These are phyloP conservation scores for Oidium heveae DNA, from an alignment of 2,329 filamentous ascomycete species.

Conservation along the genomic window DNA sequence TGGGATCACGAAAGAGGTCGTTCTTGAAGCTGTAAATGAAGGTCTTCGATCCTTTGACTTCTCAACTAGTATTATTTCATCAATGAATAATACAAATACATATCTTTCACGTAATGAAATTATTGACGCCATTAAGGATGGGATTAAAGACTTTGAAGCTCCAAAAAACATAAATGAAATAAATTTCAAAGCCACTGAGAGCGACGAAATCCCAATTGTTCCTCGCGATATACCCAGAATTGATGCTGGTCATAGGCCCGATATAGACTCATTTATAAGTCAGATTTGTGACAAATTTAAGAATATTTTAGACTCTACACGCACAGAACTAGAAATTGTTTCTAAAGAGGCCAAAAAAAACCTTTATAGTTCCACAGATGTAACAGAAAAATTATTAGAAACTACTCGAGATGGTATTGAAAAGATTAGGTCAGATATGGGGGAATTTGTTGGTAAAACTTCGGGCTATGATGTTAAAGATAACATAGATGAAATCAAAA, in stretches of 20 bases:
- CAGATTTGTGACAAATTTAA: slow-evolving; percentile 30
- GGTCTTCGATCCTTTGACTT: slow-evolving; percentile 28
- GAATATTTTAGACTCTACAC: slow-evolving; percentile 38
- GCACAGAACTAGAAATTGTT: slow-evolving; percentile 30
- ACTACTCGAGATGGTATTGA: slow-evolving; percentile 74
- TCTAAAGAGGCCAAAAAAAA: slow-evolving; percentile 50
- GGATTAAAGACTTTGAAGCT: slow-evolving; percentile 25
- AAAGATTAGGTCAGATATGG: slow-evolving; percentile 53
- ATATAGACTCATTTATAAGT: slow-evolving; percentile 18
- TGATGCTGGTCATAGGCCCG: slow-evolving; percentile 24
- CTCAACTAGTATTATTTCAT: slow-evolving; percentile 11
- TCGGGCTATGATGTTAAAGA: slow-evolving; percentile 42
- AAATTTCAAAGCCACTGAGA: slow-evolving; percentile 26
- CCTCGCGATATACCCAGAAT: slow-evolving; percentile 32
- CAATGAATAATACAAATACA: slow-evolving; percentile 40
- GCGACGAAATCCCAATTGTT: slow-evolving; percentile 24
- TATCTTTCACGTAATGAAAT: slow-evolving; percentile 45
- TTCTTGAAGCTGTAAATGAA: slow-evolving; percentile 37
- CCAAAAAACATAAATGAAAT: slow-evolving; percentile 33
- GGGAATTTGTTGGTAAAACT: slow-evolving; percentile 52
- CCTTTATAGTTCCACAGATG: slow-evolving; percentile 49
- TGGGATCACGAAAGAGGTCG: slow-evolving; percentile 31
- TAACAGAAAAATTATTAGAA: slow-evolving; percentile 72
- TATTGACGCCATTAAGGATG: slow-evolving; percentile 32
- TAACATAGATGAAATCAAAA: slow-evolving; percentile 48